These are phyloP conservation scores for Fomitopsis serialis DNA, from an alignment of 768 basidiomycete genomes.

Conservation along the genomic window DNA sequence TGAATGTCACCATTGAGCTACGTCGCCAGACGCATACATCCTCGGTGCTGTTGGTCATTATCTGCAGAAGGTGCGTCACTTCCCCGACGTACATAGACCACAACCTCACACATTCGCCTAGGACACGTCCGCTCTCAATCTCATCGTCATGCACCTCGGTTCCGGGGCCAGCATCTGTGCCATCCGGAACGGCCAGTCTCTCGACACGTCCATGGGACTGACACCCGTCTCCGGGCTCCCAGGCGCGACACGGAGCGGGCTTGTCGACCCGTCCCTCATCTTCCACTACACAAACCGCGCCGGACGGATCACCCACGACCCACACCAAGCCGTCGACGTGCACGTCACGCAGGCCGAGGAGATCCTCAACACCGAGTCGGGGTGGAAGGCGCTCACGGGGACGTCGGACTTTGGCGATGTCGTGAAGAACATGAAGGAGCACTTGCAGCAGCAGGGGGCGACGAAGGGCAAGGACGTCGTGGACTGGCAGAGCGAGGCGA, in stretches of 20 bases:
- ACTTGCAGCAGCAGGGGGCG: background rate
- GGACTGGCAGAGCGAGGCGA: slow-evolving; percentile 25
- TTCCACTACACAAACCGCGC: slow-evolving; percentile 62
- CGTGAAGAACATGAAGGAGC: slow-evolving; percentile 22
- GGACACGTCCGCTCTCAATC: slow-evolving; percentile 48
- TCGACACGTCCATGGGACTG: slow-evolving; percentile 90
- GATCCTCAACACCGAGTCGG: slow-evolving; percentile 69
- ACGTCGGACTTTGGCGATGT: slow-evolving; percentile 81
- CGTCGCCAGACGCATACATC: slow-evolving; percentile 71
- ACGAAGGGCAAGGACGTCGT: slow-evolving; percentile 5
- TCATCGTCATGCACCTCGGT: slow-evolving; percentile 84
- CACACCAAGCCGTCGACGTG: slow-evolving; percentile 36
- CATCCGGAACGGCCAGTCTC: slow-evolving; percentile 64
- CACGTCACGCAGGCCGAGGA: slow-evolving; percentile 66
- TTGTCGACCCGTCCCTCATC: slow-evolving; percentile 80
- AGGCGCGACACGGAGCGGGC: slow-evolving; percentile 82
- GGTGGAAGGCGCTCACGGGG: slow-evolving; percentile 74
- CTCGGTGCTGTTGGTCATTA: slow-evolving; percentile 53
- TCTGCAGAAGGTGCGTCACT: slow-evolving; percentile 43
- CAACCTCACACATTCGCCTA: slow-evolving; percentile 13
- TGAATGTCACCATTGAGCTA: background rate
- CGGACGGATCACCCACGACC: slow-evolving; percentile 49
- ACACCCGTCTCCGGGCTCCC: slow-evolving; percentile 87
- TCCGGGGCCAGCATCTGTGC: slow-evolving; percentile 86
- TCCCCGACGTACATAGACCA: background rate